Percentiles rank a stretch among this genome's conserved stretches.
phyloP scores from a whole-genome alignment of 192 early-diverging fungal species.

The Chytriomyces sp. region DNA sequence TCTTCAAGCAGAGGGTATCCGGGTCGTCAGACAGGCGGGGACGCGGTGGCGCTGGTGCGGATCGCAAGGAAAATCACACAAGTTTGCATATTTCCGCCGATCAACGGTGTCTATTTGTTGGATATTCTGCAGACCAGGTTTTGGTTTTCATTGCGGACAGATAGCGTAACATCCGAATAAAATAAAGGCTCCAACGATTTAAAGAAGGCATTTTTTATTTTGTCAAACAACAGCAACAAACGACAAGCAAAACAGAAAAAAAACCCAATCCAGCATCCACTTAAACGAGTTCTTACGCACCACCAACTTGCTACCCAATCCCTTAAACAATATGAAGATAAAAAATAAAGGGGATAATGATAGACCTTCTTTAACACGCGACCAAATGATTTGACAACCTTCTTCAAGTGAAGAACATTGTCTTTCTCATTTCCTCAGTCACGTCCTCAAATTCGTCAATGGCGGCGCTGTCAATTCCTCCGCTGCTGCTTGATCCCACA shows the following conservation, averaged over 20 bases:
- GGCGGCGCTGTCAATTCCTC: conserved; percentile 26
- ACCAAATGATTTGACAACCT: conserved; percentile 17
- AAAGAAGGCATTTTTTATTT: too few species aligned
- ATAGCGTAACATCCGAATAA: too few species aligned
- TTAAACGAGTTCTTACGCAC: too few species aligned
- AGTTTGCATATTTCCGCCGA: not conserved
- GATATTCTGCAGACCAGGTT: conserved; percentile 8
- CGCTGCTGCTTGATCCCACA: not conserved
- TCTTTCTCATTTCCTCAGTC: conserved; percentile 31
- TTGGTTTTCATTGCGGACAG: not conserved
- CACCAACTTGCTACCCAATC: not conserved
- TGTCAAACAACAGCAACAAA: too few species aligned
- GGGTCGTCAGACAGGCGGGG: not conserved
- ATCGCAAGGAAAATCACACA: not conserved
- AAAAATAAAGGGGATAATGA: not conserved
- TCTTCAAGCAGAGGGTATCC: conserved; percentile 8
- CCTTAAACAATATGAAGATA: not conserved
- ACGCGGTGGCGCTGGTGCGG: not conserved
- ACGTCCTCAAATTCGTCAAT: conserved; percentile 32
- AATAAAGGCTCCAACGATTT: too few species aligned
- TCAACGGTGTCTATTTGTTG: conserved; percentile 12
- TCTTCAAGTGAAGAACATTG: conserved; percentile 38
- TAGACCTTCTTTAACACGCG: conserved; percentile 5
- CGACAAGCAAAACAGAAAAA: too few species aligned
- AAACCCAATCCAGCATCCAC: too few species aligned